Conservation (phyloP, 202 grass and related monocot genomes). For the Cymbopogon flexuosus region DNA sequence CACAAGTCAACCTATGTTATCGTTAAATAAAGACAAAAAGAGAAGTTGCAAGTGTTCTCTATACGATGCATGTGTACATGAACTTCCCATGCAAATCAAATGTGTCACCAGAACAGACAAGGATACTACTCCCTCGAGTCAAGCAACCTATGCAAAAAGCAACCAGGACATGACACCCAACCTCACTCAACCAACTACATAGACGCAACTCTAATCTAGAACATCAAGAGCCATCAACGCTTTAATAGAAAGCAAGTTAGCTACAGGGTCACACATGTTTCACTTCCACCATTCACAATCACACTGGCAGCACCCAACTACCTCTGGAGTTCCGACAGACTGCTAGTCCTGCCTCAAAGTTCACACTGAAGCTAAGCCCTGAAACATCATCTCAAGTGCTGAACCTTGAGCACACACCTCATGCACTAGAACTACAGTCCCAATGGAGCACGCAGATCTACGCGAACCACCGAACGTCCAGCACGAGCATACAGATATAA, state of each 20-base stretch:
- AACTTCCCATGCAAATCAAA: not conserved
- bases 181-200: not conserved
- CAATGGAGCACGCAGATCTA: slow-evolving; percentile 17
- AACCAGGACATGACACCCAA: slow-evolving; percentile 15
- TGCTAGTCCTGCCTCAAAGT: not conserved
- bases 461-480: not conserved
- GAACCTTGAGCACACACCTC: not conserved
- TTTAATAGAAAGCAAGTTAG: slow-evolving; percentile 5
- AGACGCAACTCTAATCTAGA: slow-evolving; percentile 1
- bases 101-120: slow-evolving; percentile 29
- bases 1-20: not conserved
- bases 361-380: slow-evolving; percentile 12
- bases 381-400: not conserved
- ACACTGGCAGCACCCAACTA: not conserved
- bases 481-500: not conserved
- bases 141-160: slow-evolving; percentile 33
- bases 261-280: slow-evolving; percentile 6
- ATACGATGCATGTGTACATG: not conserved
- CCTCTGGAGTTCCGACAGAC: not conserved
- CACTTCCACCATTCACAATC: not conserved
- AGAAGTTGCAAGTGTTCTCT: not conserved
- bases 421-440: not conserved
- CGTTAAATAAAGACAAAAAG: not conserved
- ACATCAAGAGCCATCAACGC: not conserved
- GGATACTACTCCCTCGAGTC: not conserved